Evolutionary conservation across 805 yeast genomes (phyloP), one percentile per base, ranked within the genome.

Genomic region (Kodamaea laetipori): DNA sequence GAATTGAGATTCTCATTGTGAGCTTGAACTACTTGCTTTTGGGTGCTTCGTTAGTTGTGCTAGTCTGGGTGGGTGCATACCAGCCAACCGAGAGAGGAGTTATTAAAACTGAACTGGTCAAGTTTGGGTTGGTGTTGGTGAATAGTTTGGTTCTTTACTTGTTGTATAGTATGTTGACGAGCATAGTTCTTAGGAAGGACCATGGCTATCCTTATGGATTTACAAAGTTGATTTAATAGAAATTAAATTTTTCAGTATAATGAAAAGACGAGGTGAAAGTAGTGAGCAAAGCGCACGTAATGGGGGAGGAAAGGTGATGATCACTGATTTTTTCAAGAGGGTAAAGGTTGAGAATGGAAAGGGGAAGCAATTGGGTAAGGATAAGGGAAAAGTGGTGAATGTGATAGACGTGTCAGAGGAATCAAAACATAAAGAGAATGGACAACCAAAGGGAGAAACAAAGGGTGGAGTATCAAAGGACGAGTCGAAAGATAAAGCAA

Each of bases 1-100:
- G 94, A 0, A 63, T 77, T 3, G 95, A 86, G 56, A 72, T 81
- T 3, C 55, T 80, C 4, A 58, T 82, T 2, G 74, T 84, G 6
- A 73, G 78, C 2, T 58, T 54, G 1, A 66, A 77, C 49, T 86
- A 86, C 53, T 49, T 74, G 4, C 51, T 63, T 0, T 65, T 85
- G 50, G 78, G 76, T 0, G 40, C 61, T 0, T 46, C 71, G 4
- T 40, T 77, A n/a, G 53, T 77, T 8, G 41, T 56, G 0, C 58
- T 85, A 34, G 65, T 77, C 4, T 56, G 62, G 18, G 49, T 55
- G 44, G 81, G 63, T 55, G 41, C 45, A 6, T 66, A 66, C 50
- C 49, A 57, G 36, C 55, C 61, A n/a, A 49, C 56, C 11, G 44
- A 39, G 3, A 28, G 43, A 4, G 55, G 58, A 34, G 12, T 27